Percentiles rank a stretch among this genome's conserved stretches.
phyloP scores from a whole-genome alignment of 2,329 filamentous ascomycete genomes.

The Seiridium cupressi region DNA sequence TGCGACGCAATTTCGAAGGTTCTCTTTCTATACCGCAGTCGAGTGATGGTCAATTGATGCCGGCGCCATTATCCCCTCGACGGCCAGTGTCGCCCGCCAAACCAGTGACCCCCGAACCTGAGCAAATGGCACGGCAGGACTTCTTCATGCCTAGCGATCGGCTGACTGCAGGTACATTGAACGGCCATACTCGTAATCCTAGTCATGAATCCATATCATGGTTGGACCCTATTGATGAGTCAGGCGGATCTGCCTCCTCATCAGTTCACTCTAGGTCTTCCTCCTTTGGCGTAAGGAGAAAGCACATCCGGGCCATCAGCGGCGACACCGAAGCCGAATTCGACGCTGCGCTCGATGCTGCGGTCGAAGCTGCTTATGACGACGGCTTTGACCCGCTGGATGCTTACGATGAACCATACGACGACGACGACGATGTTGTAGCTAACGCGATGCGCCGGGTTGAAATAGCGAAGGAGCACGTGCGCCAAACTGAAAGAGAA shows the following conservation, averaged over 20 bases:
- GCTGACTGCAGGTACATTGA: slow-evolving; percentile 16
- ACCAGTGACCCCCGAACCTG: slow-evolving; percentile 29
- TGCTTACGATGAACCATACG: slow-evolving; percentile 38
- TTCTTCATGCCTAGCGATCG: slow-evolving; percentile 28
- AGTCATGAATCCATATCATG: slow-evolving; percentile 85
- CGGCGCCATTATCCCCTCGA: slow-evolving; percentile 68
- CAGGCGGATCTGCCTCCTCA: slow-evolving; percentile 73
- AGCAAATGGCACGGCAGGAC: slow-evolving; percentile 33
- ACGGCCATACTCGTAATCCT: slow-evolving; percentile 52
- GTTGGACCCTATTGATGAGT: slow-evolving; percentile 94
- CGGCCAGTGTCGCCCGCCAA: slow-evolving; percentile 49
- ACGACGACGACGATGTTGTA: slow-evolving; percentile 41
- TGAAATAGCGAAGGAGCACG: slow-evolving; percentile 73
- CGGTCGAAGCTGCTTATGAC: slow-evolving; percentile 93
- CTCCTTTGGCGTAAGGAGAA: slow-evolving; percentile 65
- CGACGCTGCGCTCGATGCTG: slow-evolving; percentile 89
- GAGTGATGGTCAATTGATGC: slow-evolving; percentile 61
- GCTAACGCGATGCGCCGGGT: slow-evolving; percentile 63
- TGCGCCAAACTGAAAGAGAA: slow-evolving; percentile 72
- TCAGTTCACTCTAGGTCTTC: slow-evolving; percentile 81
- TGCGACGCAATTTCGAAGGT: slow-evolving; percentile 33
- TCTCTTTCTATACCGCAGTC: slow-evolving; percentile 44
- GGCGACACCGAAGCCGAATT: slow-evolving; percentile 84
- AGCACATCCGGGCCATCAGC: slow-evolving; percentile 67
- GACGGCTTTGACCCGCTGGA: slow-evolving; percentile 79